Base-by-base conservation (phyloP, 2,329 filamentous ascomycete species). In the Aspergillus sp. region DNA sequence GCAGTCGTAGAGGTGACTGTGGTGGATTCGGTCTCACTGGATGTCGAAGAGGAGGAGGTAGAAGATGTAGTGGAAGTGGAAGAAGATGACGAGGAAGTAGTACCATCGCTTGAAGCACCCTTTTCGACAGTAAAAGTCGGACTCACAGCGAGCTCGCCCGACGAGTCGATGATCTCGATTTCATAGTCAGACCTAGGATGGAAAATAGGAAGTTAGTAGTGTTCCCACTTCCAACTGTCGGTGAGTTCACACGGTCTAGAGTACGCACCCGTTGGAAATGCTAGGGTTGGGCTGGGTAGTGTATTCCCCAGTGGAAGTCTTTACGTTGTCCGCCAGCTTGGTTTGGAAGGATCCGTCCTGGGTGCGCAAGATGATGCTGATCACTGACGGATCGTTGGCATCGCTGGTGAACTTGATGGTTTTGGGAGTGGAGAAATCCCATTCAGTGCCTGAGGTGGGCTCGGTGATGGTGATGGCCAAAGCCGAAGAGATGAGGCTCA, bases 241-340 rank as follows among this genome's bases (percentile, higher is more conserved):
- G 17, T 25, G 3, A 15, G 11, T 41, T 11, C 5, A 36, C 32
- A 13, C 11, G 11, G 5, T 36, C 11, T 7, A 17, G n/a, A 10
- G 25, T 32, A n/a, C 53, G 44, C 47, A 55, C 53, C 53, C 53
- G 11, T 55, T 55, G 10, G 53, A 55, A 47, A 55, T 55, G 17
- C 53, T 55, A 47, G 53, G 53, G 10, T 55, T 36, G 17, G 53
- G 41, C 30, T 55, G 53, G 15, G 53, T 55, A 8, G 53, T 55
- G 39, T 55, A 55, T 11, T 55, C 53, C 25, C 53, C 53, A 2
- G 27, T 15, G 11, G 53, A 36, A 17, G 53, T 55, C 41, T 55
- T 47, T 21, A 55, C 53, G 25, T 55, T 55, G 25, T 55, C 53
- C 3, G 53, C 53, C 53, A 55, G n/a, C 53, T 55, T 55, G 27